Evolutionary conservation across 2,329 filamentous ascomycete genomes (phyloP), one percentile per base, ranked within the genome.

Genomic region (Epichloe glyceriae): DNA sequence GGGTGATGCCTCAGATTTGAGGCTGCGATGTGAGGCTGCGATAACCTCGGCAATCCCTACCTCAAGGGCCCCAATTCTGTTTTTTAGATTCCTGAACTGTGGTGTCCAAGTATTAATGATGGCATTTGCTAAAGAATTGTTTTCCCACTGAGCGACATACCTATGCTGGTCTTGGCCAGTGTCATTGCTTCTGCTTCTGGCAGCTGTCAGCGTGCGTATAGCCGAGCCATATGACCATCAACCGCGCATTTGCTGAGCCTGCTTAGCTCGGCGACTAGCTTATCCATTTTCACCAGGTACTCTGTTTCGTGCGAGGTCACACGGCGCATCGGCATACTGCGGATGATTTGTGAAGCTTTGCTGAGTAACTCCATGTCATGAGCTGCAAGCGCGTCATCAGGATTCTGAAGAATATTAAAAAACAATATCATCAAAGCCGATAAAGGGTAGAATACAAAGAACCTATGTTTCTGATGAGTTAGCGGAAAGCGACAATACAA

Each of bases 401-500:
- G 77, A 33, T 74, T 66, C 20, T 68, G 63, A 0, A 81, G 62
- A 33, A 80, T 70, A 52, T 74, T 76, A 63, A 73, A 76, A 56
- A 80, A 81, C 0, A 81, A 64, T 1, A 69, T 70, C 49, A 79
- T 64, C 14, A 78, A 63, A 1, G 77, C 76, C 0, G 74, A 72
- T 50, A 77, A 71, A 1, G 77, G 76, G 50, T 80, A 80, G 56
- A 78, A 80, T 2, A 78, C 65, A 3, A 79, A 60, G n/a, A 71
- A 61, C 75, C 77, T 79, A 34, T 38, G 19, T 19, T 19, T 19
- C 3, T 3, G 19, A 19, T 19, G 19, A 19, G 19, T 19, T 19
- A 19, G 19, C 19, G 19, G 19, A 19, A 19, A 19, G 19, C 19
- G n/a, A n/a, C n/a, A n/a, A n/a, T n/a, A n/a, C n/a, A n/a, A n/a